A percentile compares a stretch with the other conserved stretches of the same genome.
Evolutionary conservation across 2,329 filamentous ascomycete genomes (phyloP).

Genomic region (Emergomyces africanus): DNA sequence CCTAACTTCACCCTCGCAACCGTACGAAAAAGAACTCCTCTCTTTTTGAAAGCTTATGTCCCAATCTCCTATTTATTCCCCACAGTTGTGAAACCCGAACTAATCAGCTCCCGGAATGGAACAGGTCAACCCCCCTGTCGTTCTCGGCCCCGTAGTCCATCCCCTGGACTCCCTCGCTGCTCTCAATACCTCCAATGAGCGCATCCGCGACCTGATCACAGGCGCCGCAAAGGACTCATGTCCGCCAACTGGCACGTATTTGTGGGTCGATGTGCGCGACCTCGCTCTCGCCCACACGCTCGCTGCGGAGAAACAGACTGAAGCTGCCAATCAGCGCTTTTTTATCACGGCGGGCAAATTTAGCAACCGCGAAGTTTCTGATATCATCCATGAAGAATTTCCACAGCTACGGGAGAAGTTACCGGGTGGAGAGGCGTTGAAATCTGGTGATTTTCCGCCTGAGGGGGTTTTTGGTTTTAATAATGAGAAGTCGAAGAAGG

Average conservation of each 20-base stretch:
- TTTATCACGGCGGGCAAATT: slow-evolving; percentile 31
- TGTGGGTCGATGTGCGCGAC: slow-evolving; percentile 44
- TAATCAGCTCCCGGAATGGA: not conserved
- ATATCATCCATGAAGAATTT: slow-evolving; percentile 30
- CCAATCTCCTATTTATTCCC: too few relatives aligned
- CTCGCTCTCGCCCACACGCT: slow-evolving; percentile 36
- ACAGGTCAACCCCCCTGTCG: slow-evolving; percentile 42
- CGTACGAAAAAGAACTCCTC: slow-evolving; percentile 24
- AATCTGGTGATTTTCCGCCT: slow-evolving; percentile 18
- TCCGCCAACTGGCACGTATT: slow-evolving; percentile 43
- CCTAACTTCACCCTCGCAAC: slow-evolving; percentile 49
- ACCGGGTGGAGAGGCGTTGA: slow-evolving; percentile 23
- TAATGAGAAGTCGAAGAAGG: slow-evolving; percentile 28
- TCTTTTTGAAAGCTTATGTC: not conserved
- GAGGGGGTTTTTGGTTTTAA: slow-evolving; percentile 21
- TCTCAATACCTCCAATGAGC: slow-evolving; percentile 62
- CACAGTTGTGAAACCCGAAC: not conserved
- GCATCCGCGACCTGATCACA: slow-evolving; percentile 49
- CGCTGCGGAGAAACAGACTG: slow-evolving; percentile 31
- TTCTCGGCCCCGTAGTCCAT: slow-evolving; percentile 52
- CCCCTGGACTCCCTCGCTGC: slow-evolving; percentile 50
- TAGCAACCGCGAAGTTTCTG: slow-evolving; percentile 30
- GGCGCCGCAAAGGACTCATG: slow-evolving; percentile 46
- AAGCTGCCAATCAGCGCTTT: slow-evolving; percentile 35
- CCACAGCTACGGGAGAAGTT: slow-evolving; percentile 31